Evolutionary conservation across 2,329 filamentous ascomycete species (phyloP), one percentile per base, ranked within the genome.

Genomic region (Geoglossum cookeanum): DNA sequence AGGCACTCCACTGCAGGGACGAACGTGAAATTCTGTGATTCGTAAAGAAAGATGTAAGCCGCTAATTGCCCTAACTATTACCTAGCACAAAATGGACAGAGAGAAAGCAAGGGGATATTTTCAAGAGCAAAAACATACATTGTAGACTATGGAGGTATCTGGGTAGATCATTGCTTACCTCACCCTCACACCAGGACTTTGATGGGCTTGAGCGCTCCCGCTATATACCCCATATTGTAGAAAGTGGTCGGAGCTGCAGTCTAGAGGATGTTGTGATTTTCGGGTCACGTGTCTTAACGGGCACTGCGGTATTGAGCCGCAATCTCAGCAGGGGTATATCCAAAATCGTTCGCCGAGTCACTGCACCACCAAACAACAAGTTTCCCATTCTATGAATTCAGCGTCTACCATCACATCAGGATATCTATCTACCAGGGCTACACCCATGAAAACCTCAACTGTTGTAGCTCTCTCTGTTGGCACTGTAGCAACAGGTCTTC

Each of bases 391-490:
- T 3, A 32, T 53, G 6, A 17, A 35, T 30, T 33, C 5, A 17
- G 37, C 49, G 37, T 37, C 49, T 17, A 4, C 15, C 49, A 53
- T 53, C 49, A 13, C 15, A 35, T 32, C 11, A 32, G 3, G 29
- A 9, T 35, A 13, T 53, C 37, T 33, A 17, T 33, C 33, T 11
- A 35, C 37, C 49, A 37, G 9, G 6, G 15, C 29, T 51, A n/a
- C 32, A 57, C 17, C 66, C 58, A 72, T 79, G 68, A 75, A 74
- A 65, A 75, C 77, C 56, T 76, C 78, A 47, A 79, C 78, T 61
- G 71, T 83, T 66, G 72, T 77, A 62, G 72, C 77, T 67, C 74
- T 78, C 64, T 75, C 76, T 60, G 74, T 75, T 63, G 79, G 78
- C 70, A 78, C 78, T 56, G 67, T 79, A 63, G 68, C 80, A 61